These are phyloP conservation scores for Acorus gramineus DNA, from an alignment of 106 monocot genomes.

Conservation along the genomic window DNA sequence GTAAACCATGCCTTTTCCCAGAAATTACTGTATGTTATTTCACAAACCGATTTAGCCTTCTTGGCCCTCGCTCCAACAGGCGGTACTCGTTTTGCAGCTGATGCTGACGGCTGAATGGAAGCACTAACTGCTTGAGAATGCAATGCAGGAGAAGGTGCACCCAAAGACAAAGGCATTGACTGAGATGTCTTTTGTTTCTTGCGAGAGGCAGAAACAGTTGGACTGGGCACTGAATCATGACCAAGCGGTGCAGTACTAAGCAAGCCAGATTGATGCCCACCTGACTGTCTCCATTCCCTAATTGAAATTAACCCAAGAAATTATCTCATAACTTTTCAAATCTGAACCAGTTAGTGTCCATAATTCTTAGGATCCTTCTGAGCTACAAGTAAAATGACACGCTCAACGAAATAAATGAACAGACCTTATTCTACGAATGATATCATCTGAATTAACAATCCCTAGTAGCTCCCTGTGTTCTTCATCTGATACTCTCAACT, in stretches of 20 bases:
- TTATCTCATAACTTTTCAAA: no score
- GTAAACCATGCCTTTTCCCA: neutral
- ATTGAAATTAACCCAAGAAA: neutral
- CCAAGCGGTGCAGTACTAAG: conserved; percentile 45
- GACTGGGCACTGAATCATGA: conserved; percentile 57
- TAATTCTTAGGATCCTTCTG: neutral
- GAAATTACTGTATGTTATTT: neutral
- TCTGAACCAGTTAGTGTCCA: no score
- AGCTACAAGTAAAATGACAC: neutral
- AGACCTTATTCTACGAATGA: conserved; percentile 88
- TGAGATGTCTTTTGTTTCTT: conserved; percentile 76
- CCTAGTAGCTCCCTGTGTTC: conserved; percentile 82
- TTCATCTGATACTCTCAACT: conserved; percentile 88
- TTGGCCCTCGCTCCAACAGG: conserved; percentile 45
- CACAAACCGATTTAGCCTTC: conserved; percentile 74
- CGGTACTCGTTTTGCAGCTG: conserved; percentile 47
- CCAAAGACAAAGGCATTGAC: conserved; percentile 47
- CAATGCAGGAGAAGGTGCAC: conserved; percentile 44
- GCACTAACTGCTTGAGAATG: conserved; percentile 34
- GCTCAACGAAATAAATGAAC: neutral
- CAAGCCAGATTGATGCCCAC: conserved; percentile 40
- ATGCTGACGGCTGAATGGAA: conserved; percentile 51
- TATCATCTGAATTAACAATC: conserved; percentile 89
- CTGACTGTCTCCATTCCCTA: conserved; percentile 82
- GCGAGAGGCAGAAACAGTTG: conserved; percentile 64